Percentiles rank a stretch among this genome's conserved stretches.
Conservation (phyloP, 306 rosid species). For the Cucurbita argyrosperma region DNA sequence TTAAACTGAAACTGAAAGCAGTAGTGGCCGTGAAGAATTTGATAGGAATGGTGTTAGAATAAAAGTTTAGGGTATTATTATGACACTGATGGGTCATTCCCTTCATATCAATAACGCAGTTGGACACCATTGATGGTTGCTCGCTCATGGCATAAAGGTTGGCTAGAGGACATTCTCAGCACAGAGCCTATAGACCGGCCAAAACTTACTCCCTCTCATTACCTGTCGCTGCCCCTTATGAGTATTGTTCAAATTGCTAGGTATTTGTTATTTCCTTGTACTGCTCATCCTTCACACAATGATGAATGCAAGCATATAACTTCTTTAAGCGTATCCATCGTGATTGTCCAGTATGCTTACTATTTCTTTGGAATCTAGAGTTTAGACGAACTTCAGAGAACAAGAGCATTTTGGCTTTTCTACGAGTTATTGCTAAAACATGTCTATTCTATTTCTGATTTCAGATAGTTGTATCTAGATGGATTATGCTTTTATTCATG, state of each 20-base stretch:
- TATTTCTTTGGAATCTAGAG: background rate
- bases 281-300: background rate
- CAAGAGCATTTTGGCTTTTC: background rate
- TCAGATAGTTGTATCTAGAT: background rate
- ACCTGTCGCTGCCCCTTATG: constrained; percentile 76
- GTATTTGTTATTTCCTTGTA: constrained; percentile 15
- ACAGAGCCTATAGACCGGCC: constrained; percentile 29
- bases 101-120: constrained; percentile 16
- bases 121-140: constrained; percentile 90
- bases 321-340: background rate
- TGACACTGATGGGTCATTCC: background rate
- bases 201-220: constrained; percentile 55
- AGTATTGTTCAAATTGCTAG: constrained; percentile 80
- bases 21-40: background rate
- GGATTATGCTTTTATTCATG: too few species aligned
- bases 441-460: background rate
- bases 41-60: background rate
- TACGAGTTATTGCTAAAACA: background rate
- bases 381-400: background rate
- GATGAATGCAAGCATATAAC: background rate
- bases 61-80: background rate
- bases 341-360: background rate
- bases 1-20: background rate
- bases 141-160: constrained; percentile 69
- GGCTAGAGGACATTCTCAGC: constrained; percentile 70